Evolutionary conservation across 495 filamentous ascomycete species (phyloP).

Genomic region (Ascodesmis nigricans): DNA sequence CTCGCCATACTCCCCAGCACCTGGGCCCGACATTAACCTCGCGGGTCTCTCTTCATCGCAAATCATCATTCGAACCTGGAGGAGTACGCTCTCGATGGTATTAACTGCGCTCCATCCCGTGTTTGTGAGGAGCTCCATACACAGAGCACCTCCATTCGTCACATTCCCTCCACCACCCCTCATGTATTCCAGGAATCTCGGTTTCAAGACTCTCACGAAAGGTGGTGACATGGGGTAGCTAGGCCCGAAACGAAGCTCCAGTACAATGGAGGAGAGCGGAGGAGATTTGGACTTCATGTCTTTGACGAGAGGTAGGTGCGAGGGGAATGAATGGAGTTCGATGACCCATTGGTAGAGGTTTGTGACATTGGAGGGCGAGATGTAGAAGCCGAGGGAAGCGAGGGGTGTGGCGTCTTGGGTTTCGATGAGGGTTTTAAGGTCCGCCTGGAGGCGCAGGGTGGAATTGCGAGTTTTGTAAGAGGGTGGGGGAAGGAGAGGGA

Average conservation of each 20-base stretch:
- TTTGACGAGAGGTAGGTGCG: conserved; percentile 40
- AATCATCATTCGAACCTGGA: conserved; percentile 70
- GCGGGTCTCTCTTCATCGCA: conserved; percentile 48
- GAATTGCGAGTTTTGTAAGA: conserved; percentile 44
- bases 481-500: conserved; percentile 40
- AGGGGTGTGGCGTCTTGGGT: conserved; percentile 39
- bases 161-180: conserved; percentile 72
- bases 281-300: conserved; percentile 40
- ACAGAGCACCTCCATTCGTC: conserved; percentile 68
- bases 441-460: conserved; percentile 38
- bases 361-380: conserved; percentile 29
- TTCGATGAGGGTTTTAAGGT: conserved; percentile 38
- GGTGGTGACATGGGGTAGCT: conserved; percentile 61
- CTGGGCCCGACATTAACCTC: conserved; percentile 28
- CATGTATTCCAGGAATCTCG: conserved; percentile 49
- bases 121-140: conserved; percentile 78
- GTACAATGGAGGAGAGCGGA: conserved; percentile 40
- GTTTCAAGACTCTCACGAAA: conserved; percentile 66
- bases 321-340: conserved; percentile 67
- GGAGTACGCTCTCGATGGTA: conserved; percentile 55
- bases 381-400: conserved; percentile 67
- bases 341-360: conserved; percentile 91
- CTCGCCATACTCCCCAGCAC: conserved; percentile 31
- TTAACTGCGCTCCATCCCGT: conserved; percentile 55
- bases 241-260: conserved; percentile 60